phyloP scores from a whole-genome alignment of 208 protist species.

The Leishmania major region DNA sequence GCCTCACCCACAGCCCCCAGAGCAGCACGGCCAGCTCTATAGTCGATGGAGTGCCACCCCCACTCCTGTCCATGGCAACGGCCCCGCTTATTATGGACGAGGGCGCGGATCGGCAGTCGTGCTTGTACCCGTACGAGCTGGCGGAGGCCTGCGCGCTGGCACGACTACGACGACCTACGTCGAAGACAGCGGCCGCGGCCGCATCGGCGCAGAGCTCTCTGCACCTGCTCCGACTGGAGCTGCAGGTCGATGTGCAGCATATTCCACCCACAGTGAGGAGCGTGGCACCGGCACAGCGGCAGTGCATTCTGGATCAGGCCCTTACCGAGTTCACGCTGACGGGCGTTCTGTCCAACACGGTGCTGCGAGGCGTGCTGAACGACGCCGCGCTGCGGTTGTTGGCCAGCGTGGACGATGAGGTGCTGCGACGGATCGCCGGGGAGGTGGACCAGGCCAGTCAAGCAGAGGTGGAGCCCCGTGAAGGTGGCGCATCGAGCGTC shows the following conservation, averaged over 20 bases:
- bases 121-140: constrained; percentile 23
- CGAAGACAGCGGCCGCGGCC: not conserved
- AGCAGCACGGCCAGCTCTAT: constrained; percentile 19
- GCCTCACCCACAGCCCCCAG: constrained; percentile 4
- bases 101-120: constrained; percentile 18
- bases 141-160: constrained; percentile 33
- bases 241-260: constrained; percentile 20
- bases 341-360: constrained; percentile 25
- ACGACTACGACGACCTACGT: constrained; percentile 3
- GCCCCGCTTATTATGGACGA: not conserved
- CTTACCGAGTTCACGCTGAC: constrained; percentile 26
- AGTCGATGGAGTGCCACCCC: not conserved
- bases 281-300: constrained; percentile 15
- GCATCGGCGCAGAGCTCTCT: constrained; percentile 10
- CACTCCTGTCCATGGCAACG: not conserved
- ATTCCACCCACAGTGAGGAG: constrained; percentile 22
- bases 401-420: constrained; percentile 25
- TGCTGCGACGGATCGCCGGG: constrained; percentile 23
- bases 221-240: constrained; percentile 26
- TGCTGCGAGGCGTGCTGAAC: constrained; percentile 32
- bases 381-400: constrained; percentile 35
- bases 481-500: not conserved
- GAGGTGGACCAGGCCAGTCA: constrained; percentile 7
- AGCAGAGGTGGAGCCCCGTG: not conserved
- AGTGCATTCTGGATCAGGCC: constrained; percentile 11